These are phyloP conservation scores for Selaginella tamariscina DNA, from an alignment of 75 land plant species.

Conservation along the genomic window DNA sequence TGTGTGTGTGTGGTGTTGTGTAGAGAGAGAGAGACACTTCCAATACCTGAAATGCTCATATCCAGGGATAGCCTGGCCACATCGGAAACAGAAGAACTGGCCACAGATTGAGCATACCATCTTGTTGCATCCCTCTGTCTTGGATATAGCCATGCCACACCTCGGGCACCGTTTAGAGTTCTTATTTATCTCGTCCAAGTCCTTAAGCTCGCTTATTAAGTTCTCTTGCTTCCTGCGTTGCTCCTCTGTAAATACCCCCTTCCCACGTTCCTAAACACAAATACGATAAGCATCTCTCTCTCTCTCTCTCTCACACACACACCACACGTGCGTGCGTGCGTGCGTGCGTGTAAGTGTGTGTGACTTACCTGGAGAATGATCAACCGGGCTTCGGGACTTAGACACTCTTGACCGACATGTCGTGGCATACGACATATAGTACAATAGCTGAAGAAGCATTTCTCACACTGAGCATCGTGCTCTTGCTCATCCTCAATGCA, in stretches of 20 bases:
- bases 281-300: too few relatives aligned
- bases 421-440: conserved; percentile 61
- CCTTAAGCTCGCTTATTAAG: too few relatives aligned
- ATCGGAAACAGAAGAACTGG: conserved; percentile 61
- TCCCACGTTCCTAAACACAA: too few relatives aligned
- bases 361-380: too few relatives aligned
- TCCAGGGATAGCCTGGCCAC: conserved; percentile 56
- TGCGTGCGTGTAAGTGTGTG: too few relatives aligned
- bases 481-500: conserved; percentile 82
- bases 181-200: conserved; percentile 39
- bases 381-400: too few relatives aligned
- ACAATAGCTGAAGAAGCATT: conserved; percentile 77
- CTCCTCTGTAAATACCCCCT: conserved; percentile 13
- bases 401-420: conserved; percentile 69
- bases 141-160: conserved; percentile 80
- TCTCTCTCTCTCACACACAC: too few relatives aligned
- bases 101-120: conserved; percentile 79
- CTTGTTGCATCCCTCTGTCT: conserved; percentile 85
- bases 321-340: too few relatives aligned
- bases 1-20: too few relatives aligned
- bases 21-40: not conserved
- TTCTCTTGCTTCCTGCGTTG: conserved; percentile 41
- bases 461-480: conserved; percentile 63
- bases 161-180: conserved; percentile 81
- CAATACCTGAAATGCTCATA: conserved; percentile 73